Evolutionary conservation across 805 yeast species (phyloP).

Genomic region (Cyberlindnera xylosilytica): DNA sequence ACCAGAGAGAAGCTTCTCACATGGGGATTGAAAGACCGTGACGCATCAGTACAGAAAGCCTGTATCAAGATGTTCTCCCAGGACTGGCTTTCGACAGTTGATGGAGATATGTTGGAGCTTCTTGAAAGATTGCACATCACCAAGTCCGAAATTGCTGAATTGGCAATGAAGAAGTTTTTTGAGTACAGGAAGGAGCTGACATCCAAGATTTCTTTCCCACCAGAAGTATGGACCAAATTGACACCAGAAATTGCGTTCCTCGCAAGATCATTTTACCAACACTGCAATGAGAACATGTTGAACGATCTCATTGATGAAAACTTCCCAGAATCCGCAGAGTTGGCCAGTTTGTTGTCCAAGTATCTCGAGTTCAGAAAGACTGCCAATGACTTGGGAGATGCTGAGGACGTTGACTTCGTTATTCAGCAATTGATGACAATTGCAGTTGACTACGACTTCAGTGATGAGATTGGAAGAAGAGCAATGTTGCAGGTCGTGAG

Average conservation of each 20-base stretch:
- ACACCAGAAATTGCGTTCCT: slow-evolving; percentile 75
- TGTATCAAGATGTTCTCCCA: slow-evolving; percentile 66
- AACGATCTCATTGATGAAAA: slow-evolving; percentile 57
- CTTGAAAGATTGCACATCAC: slow-evolving; percentile 69
- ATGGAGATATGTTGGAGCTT: slow-evolving; percentile 69
- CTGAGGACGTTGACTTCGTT: slow-evolving; percentile 64
- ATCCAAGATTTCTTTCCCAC: slow-evolving; percentile 54
- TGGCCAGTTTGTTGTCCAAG: slow-evolving; percentile 55
- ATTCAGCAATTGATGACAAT: slow-evolving; percentile 68
- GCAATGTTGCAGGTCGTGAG: slow-evolving; percentile 61
- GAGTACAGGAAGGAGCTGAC: slow-evolving; percentile 61
- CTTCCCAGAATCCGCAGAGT: slow-evolving; percentile 75
- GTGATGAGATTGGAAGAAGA: slow-evolving; percentile 89
- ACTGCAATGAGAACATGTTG: slow-evolving; percentile 54
- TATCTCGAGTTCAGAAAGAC: slow-evolving; percentile 50
- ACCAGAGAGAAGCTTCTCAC: slow-evolving; percentile 64
- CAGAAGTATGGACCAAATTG: slow-evolving; percentile 64
- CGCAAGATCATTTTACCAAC: slow-evolving; percentile 61
- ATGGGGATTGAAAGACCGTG: slow-evolving; percentile 91
- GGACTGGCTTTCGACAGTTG: slow-evolving; percentile 67
- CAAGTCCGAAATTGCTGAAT: slow-evolving; percentile 63
- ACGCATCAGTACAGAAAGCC: slow-evolving; percentile 65
- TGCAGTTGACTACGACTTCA: slow-evolving; percentile 72
- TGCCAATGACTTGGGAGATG: slow-evolving; percentile 34
- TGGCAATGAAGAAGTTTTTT: slow-evolving; percentile 63